Base-by-base conservation (phyloP, 2,329 filamentous ascomycete species). In the Epichloe uncinata region DNA sequence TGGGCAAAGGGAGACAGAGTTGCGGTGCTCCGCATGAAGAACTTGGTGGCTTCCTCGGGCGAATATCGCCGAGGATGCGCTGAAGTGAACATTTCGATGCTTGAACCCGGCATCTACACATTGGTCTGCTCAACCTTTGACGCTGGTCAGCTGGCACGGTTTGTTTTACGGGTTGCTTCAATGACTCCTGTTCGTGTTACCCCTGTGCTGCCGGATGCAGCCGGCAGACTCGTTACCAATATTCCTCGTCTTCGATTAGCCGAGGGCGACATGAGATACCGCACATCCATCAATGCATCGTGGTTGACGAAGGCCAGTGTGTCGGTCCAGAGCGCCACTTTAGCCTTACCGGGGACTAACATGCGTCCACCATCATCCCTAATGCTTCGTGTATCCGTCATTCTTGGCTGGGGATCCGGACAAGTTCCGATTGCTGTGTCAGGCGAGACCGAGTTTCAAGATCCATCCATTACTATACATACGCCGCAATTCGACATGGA, bases 71-170 rank as follows among this genome's bases (percentile, higher is more conserved):
- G 84, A 30, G 85, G 85, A 30, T 87, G 85, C 61, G 85, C 86
- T 4, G 72, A 89, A 34, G 82, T 84, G 3, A 78, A 86, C 54
- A 69, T 78, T 56, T 64, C 59, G 60, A 55, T 70, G 18, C 69
- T 95, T 16, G 79, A 82, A 38, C 69, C 79, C 1, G 91, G 91
- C 0, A 74, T 74, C 0, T 98, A 97, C 65, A 96, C 87, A 0
- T 75, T 95, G 50, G 84, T 96, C 6, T 91, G 85, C 62, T 95
- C 88, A 2, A 95, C 91, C 0, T 97, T 94, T 63, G 88, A 95
- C 54, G 76, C 84, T 0, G 84, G 84, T 8, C 87, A 94, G 60
- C 71, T 79, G 1, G 86, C 85, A 3, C 73, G 75, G 45, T 97
- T 94, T 60, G 79, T 75, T 0, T 72, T 98, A 8, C 79, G 81